Evolutionary conservation across 768 basidiomycete genomes (phyloP), one percentile per base, ranked within the genome.

Genomic region (Tulasnella sp.): DNA sequence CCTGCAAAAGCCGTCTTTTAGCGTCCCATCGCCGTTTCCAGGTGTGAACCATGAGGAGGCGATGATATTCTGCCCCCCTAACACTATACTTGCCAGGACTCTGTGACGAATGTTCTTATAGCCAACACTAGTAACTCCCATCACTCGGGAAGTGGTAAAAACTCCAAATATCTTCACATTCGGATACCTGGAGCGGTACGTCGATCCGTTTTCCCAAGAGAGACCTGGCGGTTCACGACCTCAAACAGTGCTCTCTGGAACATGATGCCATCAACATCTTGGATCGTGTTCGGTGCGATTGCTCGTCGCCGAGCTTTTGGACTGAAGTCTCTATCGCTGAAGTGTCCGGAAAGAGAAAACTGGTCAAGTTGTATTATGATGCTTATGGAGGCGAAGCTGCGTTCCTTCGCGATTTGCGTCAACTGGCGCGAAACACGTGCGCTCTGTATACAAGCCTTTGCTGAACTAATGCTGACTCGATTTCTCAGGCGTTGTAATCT

Each of bases 281-380:
- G 61, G 61, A 67, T 16, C 61, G 61, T 35, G 32, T 67, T 32
- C 61, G 61, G 32, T 67, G 61, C 32, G 61, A 67, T 67, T 67
- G 29, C 61, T 67, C 61, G 26, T 67, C 61, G 11, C 61, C 61
- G 61, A 67, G 61, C 61, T 67, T 67, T 67, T 67, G 61, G 61
- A 67, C 35, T 35, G 61, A 67, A 67, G 61, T 67, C 61, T 67
- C 61, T 18, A 35, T 67, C 61, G 61, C 61, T 67, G 61, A 67
- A 32, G 61, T 67, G 26, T 26, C 61, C 29, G 61, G 26, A 2
- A 67, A 67, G 61, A 67, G n/a, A 32, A 67, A 32, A 29, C 61
- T 67, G 26, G 61, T 67, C 61, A 67, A 67, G 13, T 32, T 67
- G 61, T 67, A 67, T 29, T 67, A 67, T 16, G 32, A 67, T n/a